phyloP scores from a whole-genome alignment of 768 basidiomycete species.

The Lentinula boryana region DNA sequence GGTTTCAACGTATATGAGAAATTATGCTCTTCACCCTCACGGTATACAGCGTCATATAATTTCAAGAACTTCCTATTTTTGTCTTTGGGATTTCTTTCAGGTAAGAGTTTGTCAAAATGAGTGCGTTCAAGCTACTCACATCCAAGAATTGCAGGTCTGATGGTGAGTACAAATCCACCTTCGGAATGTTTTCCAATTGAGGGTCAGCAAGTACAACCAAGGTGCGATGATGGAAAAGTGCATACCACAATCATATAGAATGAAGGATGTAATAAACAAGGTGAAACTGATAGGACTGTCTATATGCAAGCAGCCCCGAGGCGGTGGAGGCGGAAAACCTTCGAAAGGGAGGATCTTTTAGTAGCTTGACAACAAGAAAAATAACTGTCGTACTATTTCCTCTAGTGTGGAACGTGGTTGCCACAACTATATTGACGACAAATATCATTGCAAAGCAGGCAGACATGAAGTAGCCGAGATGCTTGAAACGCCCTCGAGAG shows the following conservation, averaged over 20 bases:
- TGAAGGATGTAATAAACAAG: neutral
- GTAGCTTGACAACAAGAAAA: neutral
- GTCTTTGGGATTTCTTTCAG: neutral
- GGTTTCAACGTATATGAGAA: neutral
- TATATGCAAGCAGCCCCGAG: neutral
- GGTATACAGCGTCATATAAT: neutral
- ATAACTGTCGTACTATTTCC: neutral
- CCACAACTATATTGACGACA: neutral
- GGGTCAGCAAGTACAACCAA: no score
- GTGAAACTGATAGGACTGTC: neutral
- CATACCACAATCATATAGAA: neutral
- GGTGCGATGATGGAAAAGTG: no score
- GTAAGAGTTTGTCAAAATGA: neutral
- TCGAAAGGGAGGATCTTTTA: neutral
- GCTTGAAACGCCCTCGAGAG: neutral
- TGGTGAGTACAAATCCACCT: neutral
- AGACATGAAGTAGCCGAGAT: neutral
- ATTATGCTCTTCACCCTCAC: neutral
- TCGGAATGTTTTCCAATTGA: neutral
- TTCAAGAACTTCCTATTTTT: neutral
- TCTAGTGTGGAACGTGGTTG: neutral
- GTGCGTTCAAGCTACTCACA: neutral
- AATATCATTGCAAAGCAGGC: neutral
- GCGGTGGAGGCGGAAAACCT: neutral
- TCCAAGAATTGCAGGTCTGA: neutral